These are phyloP conservation scores for Melastoma candidum DNA, from an alignment of 441 rosid species.

Conservation along the genomic window DNA sequence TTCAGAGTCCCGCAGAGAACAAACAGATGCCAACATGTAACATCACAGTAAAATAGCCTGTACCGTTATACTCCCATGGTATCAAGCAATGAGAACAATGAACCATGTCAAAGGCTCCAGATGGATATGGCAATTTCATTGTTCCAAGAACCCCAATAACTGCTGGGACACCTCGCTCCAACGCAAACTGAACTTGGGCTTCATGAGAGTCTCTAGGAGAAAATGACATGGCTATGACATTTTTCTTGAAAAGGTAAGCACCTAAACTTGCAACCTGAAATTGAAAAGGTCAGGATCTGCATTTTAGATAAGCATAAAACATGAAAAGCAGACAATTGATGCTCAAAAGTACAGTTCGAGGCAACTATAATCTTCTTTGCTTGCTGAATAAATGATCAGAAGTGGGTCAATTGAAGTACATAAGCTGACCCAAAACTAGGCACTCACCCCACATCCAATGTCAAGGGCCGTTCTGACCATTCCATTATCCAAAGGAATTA, in stretches of 20 bases:
- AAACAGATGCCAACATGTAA: slow-evolving; percentile 1
- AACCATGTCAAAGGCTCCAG: slow-evolving; percentile 44
- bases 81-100: slow-evolving; percentile 45
- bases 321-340: not conserved
- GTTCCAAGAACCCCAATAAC: slow-evolving; percentile 37
- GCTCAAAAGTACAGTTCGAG: not conserved
- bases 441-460: slow-evolving; percentile 35
- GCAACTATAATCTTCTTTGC: not conserved
- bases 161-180: slow-evolving; percentile 46
- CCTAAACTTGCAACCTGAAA: slow-evolving; percentile 40
- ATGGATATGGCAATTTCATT: slow-evolving; percentile 28
- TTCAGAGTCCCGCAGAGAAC: not conserved
- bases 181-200: slow-evolving; percentile 40
- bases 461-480: slow-evolving; percentile 33
- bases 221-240: slow-evolving; percentile 38
- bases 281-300: slow-evolving; percentile 3
- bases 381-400: not conserved
- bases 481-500: slow-evolving; percentile 25
- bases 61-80: slow-evolving; percentile 35
- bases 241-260: slow-evolving; percentile 33
- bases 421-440: not conserved
- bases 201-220: slow-evolving; percentile 43
- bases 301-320: not conserved
- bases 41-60: slow-evolving; percentile 5
- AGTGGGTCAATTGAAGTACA: not conserved